Percentiles rank a stretch among this genome's conserved stretches.
Conservation (phyloP, 805 yeast genomes). For the Suhomyces sp. region DNA sequence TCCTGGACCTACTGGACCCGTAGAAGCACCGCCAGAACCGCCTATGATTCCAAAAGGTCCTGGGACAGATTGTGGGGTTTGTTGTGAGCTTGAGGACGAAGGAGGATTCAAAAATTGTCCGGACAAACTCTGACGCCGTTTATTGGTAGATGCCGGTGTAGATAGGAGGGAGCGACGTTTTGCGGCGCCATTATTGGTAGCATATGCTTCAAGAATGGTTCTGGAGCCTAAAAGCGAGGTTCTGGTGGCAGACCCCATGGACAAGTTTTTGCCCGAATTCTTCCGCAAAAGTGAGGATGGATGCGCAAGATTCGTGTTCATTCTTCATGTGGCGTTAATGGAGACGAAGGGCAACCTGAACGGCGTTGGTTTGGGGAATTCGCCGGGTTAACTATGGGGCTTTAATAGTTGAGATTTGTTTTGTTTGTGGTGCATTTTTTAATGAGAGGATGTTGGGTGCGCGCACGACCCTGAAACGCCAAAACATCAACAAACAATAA, state of each 20-base stretch:
- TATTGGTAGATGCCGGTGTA: slow-evolving; percentile 24
- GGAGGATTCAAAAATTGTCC: slow-evolving; percentile 7
- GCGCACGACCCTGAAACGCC: slow-evolving; percentile 4
- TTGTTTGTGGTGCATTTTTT: background rate
- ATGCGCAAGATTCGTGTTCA: slow-evolving; percentile 7
- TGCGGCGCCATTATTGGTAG: slow-evolving; percentile 10
- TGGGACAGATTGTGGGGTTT: slow-evolving; percentile 3
- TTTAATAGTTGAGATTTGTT: no score
- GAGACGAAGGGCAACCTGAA: background rate
- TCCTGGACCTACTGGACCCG: background rate
- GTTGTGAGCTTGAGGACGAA: slow-evolving; percentile 5
- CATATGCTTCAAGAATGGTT: slow-evolving; percentile 13
- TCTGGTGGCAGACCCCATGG: slow-evolving; percentile 23
- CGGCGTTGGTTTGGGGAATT: no score
- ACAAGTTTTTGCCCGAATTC: slow-evolving; percentile 18
- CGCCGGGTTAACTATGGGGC: no score
- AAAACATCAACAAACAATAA: background rate
- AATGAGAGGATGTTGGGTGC: background rate
- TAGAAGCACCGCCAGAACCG: background rate
- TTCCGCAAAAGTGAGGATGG: slow-evolving; percentile 13
- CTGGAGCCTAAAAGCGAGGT: slow-evolving; percentile 20
- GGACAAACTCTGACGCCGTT: slow-evolving; percentile 16
- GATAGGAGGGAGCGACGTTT: slow-evolving; percentile 31
- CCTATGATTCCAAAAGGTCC: background rate
- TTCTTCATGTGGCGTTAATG: background rate